These are phyloP conservation scores for Cryptosporidium meleagridis DNA, from an alignment of 169 alveolate species.

Conservation along the genomic window DNA sequence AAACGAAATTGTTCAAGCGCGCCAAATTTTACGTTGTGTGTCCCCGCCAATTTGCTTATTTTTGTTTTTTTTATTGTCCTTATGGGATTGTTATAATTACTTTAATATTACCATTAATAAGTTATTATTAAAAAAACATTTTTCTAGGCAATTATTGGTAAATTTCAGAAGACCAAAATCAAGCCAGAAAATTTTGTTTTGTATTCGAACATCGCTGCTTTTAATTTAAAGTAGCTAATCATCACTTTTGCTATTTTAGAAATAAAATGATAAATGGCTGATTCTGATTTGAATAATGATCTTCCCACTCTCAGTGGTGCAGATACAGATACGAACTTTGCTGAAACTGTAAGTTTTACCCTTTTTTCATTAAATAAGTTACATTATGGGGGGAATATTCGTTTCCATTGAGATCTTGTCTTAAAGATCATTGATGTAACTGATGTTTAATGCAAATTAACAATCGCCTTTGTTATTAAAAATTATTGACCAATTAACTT, in stretches of 20 bases:
- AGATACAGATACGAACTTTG: neutral
- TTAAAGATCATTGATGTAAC: neutral
- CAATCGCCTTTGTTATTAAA: neutral
- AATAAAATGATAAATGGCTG: constrained; percentile 60
- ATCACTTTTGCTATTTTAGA: neutral
- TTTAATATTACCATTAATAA: neutral
- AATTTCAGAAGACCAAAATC: neutral
- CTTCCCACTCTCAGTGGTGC: neutral
- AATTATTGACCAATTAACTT: neutral
- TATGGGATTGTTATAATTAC: neutral
- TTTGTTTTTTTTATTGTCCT: constrained; percentile 6
- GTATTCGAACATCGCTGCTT: neutral
- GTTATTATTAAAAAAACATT: neutral
- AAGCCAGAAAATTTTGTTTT: neutral
- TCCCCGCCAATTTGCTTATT: constrained; percentile 21
- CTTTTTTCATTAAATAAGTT: neutral
- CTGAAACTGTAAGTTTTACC: constrained; percentile 15
- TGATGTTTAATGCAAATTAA: neutral
- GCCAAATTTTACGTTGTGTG: constrained; percentile 48
- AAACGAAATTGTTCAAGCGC: neutral
- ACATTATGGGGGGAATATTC: neutral
- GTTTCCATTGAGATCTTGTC: neutral
- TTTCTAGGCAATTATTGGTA: neutral
- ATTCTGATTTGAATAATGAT: constrained; percentile 5
- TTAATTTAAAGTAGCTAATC: neutral